These are phyloP conservation scores for Claviceps arundinis DNA, from an alignment of 2,329 filamentous ascomycete species.

Conservation along the genomic window DNA sequence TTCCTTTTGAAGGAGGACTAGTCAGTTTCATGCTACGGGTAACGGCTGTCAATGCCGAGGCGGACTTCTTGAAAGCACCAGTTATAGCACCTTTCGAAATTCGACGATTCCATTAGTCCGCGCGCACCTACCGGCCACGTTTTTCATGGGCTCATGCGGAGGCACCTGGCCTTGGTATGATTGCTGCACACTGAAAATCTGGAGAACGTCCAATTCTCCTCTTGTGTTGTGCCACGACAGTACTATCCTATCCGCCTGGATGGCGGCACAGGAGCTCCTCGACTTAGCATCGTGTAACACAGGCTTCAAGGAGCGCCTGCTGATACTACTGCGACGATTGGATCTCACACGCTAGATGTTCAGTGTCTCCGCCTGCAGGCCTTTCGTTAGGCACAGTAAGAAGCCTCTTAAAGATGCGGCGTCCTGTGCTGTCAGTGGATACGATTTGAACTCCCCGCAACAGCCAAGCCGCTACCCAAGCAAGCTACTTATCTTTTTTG, in stretches of 20 bases:
- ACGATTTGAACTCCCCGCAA: constrained; percentile 55
- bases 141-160: constrained; percentile 11
- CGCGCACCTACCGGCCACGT: constrained; percentile 22
- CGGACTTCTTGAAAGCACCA: constrained; percentile 7
- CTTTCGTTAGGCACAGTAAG: background rate
- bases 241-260: constrained; percentile 86
- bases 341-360: constrained; percentile 12
- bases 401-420: background rate
- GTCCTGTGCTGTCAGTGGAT: background rate
- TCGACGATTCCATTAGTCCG: constrained; percentile 17
- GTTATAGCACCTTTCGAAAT: constrained; percentile 20
- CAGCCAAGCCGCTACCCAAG: constrained; percentile 65
- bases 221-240: constrained; percentile 72
- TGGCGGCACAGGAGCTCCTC: constrained; percentile 73
- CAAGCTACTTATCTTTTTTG: constrained; percentile 54
- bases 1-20: too few relatives aligned
- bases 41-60: background rate
- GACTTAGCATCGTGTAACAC: constrained; percentile 71
- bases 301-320: constrained; percentile 21
- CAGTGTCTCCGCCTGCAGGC: constrained; percentile 10
- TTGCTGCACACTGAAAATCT: constrained; percentile 43
- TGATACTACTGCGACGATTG: constrained; percentile 18
- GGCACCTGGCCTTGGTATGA: constrained; percentile 30
- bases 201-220: constrained; percentile 82
- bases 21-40: background rate